A percentile compares a stretch with the other conserved stretches of the same genome.
Evolutionary conservation across 1,139 yeast genomes (phyloP).

Genomic region (Spencermartinsiella ligniputridi): DNA sequence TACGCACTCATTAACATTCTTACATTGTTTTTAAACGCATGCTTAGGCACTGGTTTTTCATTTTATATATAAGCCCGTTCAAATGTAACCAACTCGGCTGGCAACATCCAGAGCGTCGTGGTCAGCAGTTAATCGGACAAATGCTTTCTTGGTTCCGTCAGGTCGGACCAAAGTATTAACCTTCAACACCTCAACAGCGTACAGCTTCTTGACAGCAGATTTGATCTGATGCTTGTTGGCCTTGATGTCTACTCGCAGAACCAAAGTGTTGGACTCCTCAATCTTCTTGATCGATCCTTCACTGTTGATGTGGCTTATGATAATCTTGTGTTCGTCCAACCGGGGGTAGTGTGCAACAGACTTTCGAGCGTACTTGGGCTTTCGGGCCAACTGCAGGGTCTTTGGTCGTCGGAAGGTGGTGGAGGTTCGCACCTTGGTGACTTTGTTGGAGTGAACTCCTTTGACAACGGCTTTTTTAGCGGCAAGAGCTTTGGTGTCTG

Average conservation of each 20-base stretch:
- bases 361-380: constrained; percentile 94
- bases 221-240: constrained; percentile 98
- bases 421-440: constrained; percentile 88
- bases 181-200: constrained; percentile 90
- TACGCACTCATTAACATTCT: no score
- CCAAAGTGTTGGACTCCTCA: constrained; percentile 99
- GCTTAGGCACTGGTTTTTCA: constrained; percentile 2
- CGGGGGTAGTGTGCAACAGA: constrained; percentile 97
- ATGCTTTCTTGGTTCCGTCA: constrained; percentile 99
- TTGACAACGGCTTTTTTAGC: constrained; percentile 99
- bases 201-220: constrained; percentile 96
- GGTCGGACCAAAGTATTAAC: constrained; percentile 98
- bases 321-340: constrained; percentile 92
- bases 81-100: constrained; percentile 98
- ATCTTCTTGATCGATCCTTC: constrained; percentile 99
- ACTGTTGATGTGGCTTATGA: constrained; percentile 93
- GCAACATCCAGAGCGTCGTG: constrained; percentile 99
- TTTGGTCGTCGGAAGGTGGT: constrained; percentile 97
- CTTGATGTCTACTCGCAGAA: constrained; percentile 94
- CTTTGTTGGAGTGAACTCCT: constrained; percentile 93
- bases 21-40: no score
- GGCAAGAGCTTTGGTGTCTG: constrained; percentile 73
- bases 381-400: constrained; percentile 89
- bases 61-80: constrained; percentile 29
- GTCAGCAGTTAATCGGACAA: constrained; percentile 98